Percentiles rank a stretch among this genome's conserved stretches.
Evolutionary conservation across 495 filamentous ascomycete genomes (phyloP).

Genomic region (Talaromyces adpressus): DNA sequence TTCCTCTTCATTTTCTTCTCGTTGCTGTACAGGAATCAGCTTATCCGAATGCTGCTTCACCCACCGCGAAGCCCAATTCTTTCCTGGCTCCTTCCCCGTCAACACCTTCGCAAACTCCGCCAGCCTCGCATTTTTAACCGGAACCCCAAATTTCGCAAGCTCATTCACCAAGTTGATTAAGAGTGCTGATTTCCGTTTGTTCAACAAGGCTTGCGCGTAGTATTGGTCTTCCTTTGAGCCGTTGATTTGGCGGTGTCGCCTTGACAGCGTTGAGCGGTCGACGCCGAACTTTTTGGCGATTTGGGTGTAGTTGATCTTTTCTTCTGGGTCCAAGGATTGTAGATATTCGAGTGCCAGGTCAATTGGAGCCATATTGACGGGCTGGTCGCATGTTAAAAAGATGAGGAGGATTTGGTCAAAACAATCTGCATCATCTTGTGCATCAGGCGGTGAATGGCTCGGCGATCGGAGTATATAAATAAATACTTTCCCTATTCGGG

Average conservation of each 20-base stretch:
- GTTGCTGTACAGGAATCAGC: neutral
- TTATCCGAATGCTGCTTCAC: neutral
- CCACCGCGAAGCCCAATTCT: neutral
- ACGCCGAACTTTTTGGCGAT: neutral
- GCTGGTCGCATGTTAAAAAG: neutral
- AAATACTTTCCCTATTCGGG: neutral
- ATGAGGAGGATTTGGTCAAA: neutral
- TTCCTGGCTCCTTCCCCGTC: neutral
- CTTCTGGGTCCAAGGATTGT: neutral
- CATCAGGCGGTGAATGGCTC: neutral
- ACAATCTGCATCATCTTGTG: neutral
- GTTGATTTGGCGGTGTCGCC: neutral
- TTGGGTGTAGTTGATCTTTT: neutral
- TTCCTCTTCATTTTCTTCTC: neutral
- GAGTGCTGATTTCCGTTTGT: neutral
- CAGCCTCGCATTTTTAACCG: neutral
- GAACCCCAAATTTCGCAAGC: neutral
- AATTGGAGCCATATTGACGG: neutral
- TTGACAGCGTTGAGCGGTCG: neutral
- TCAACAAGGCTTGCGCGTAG: neutral
- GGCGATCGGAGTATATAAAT: no score
- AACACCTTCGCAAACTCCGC: neutral
- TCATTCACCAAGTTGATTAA: neutral
- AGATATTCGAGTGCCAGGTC: neutral
- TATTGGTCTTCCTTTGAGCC: slow-evolving; percentile 5